Base-by-base conservation (phyloP, 805 yeast species). In the Spathaspora hagerdaliae region DNA sequence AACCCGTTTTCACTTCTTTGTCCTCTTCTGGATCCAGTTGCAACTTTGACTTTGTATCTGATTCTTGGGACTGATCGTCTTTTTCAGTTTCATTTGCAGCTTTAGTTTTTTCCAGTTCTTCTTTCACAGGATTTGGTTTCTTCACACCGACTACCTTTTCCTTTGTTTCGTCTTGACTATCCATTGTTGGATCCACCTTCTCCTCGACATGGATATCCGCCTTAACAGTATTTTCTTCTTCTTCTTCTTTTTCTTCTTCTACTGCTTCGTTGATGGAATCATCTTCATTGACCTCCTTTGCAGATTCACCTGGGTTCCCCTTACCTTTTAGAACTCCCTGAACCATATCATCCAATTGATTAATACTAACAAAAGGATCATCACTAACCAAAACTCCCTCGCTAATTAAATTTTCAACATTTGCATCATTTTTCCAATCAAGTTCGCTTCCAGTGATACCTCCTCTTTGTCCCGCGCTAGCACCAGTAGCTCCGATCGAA, bases 361-460 rank as follows among this genome's bases (percentile, higher is more conserved):
- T 71, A 49, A 75, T 69, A 41, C 70, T 74, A 6, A 71, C 65
- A 50, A 71, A 77, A 1, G 75, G 74, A 41, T 78, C 82, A 49
- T 74, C 82, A 36, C 64, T 61, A 31, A 75, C 62, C 46, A 81
- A 64, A 0, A 81, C 87, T 39, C 86, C 87, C 54, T 78, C 85
- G 44, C 71, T 63, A 32, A 69, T 74, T 51, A 81, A 67, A 38
- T 74, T 81, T 1, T 49, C 46, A 11, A 65, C 57, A 42, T 61
- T 55, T 11, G 65, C 63, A 49, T 59, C 67, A 50, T 61, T 63
- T 43, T 62, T 63, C 39, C 62, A 66, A 42, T 57, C 55, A 19
- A 45, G 36, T 26, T 49, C 50, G 5, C 14, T 55, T 13, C 42
- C 38, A 27, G 61, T 59, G 12, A 35, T 32, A 27, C 39, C 47